Evolutionary conservation across 2,329 filamentous ascomycete species (phyloP).

Genomic region (Pseudomassariella vexata): DNA sequence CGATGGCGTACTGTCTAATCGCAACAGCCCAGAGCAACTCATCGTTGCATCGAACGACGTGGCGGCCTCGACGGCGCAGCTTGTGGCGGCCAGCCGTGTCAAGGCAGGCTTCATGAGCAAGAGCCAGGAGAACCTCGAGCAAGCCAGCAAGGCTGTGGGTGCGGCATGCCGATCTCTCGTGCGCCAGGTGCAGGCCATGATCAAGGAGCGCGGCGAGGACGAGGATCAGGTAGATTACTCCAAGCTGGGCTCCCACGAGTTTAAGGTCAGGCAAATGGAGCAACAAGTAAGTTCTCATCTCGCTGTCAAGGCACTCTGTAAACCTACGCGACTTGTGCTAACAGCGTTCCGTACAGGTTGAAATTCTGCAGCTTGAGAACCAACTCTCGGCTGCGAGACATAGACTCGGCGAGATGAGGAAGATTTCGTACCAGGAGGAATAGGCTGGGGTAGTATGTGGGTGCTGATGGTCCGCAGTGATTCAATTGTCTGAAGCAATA

Average conservation of each 20-base stretch:
- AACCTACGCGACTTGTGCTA: too few species aligned
- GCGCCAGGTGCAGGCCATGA: constrained; percentile 89
- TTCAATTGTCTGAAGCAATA: too few species aligned
- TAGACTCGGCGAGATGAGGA: constrained; percentile 93
- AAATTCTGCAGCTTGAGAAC: constrained; percentile 95
- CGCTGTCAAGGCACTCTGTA: too few species aligned
- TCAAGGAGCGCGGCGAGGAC: constrained; percentile 76
- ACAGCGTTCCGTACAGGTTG: constrained; percentile 64
- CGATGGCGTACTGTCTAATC: constrained; percentile 85
- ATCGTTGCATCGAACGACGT: constrained; percentile 98
- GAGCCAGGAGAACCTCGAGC: constrained; percentile 86
- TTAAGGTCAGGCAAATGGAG: constrained; percentile 99
- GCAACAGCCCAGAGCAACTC: constrained; percentile 92
- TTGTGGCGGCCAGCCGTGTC: constrained; percentile 90
- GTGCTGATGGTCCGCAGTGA: not conserved
- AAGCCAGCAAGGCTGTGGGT: constrained; percentile 88
- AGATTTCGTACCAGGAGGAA: constrained; percentile 88
- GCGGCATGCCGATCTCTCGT: constrained; percentile 82
- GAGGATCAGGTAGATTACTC: constrained; percentile 84
- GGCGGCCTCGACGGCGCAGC: constrained; percentile 89
- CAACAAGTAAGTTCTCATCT: constrained; percentile 69
- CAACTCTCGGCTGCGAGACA: constrained; percentile 70
- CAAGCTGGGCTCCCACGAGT: constrained; percentile 86
- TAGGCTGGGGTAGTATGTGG: constrained; percentile 26
- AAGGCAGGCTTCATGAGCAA: constrained; percentile 98